These are phyloP conservation scores for Ceratocystis huliohia DNA, from an alignment of 2,329 filamentous ascomycete species.

Conservation along the genomic window DNA sequence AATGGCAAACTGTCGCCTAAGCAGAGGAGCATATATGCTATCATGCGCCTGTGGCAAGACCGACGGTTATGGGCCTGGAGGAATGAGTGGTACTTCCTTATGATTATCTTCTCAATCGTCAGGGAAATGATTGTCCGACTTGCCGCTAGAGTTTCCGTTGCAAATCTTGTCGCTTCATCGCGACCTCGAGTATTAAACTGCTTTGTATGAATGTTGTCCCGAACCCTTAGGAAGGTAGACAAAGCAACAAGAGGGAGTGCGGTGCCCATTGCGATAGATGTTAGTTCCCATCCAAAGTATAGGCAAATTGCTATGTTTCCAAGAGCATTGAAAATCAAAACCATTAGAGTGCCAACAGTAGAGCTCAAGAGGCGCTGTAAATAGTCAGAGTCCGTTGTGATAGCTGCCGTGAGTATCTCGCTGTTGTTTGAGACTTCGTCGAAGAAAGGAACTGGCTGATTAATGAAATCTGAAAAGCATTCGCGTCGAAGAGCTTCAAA, in stretches of 20 bases:
- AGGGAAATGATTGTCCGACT: slow-evolving; percentile 25
- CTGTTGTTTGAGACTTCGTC: slow-evolving; percentile 27
- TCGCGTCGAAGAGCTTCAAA: slow-evolving; percentile 24
- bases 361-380: slow-evolving; percentile 28
- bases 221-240: slow-evolving; percentile 39
- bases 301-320: slow-evolving; percentile 27
- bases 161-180: slow-evolving; percentile 17
- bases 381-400: slow-evolving; percentile 27
- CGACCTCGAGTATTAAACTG: slow-evolving; percentile 16
- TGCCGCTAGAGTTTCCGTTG: slow-evolving; percentile 16
- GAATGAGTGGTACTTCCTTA: slow-evolving; percentile 18
- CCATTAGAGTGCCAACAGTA: slow-evolving; percentile 26
- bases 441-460: slow-evolving; percentile 26
- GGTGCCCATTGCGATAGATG: slow-evolving; percentile 29
- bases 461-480: slow-evolving; percentile 27
- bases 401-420: slow-evolving; percentile 25
- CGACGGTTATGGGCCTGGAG: slow-evolving; percentile 16
- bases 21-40: slow-evolving; percentile 15
- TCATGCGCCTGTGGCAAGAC: slow-evolving; percentile 12
- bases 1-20: slow-evolving; percentile 20
- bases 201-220: slow-evolving; percentile 17
- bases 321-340: slow-evolving; percentile 26
- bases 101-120: slow-evolving; percentile 24
- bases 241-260: slow-evolving; percentile 28
- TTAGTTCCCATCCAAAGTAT: slow-evolving; percentile 30